phyloP scores from a whole-genome alignment of 257 asterid genomes.

The Petunia secreta region DNA sequence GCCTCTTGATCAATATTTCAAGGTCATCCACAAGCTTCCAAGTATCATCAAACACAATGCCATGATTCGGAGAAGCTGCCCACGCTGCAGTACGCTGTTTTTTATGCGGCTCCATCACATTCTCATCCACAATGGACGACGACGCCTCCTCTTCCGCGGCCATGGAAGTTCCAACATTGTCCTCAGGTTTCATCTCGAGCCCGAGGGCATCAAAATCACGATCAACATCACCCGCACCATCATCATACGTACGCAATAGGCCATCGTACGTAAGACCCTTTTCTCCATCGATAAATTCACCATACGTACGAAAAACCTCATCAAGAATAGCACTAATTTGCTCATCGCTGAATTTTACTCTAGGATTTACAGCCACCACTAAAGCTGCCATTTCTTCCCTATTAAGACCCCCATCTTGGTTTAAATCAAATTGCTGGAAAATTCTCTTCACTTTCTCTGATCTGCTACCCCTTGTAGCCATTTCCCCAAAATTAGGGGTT shows the following conservation, averaged over 20 bases:
- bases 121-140: conserved; percentile 75
- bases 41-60: conserved; percentile 90
- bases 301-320: conserved; percentile 88
- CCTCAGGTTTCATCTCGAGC: conserved; percentile 71
- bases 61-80: conserved; percentile 98
- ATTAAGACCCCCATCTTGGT: conserved; percentile 84
- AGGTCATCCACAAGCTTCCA: conserved; percentile 95
- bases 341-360: conserved; percentile 94
- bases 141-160: conserved; percentile 79
- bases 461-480: conserved; percentile 95
- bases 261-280: conserved; percentile 90
- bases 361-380: conserved; percentile 87
- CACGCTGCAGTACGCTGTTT: conserved; percentile 92
- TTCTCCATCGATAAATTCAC: conserved; percentile 80
- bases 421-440: conserved; percentile 77
- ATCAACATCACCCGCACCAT: conserved; percentile 98
- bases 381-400: conserved; percentile 93
- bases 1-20: conserved; percentile 67
- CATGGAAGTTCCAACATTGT: conserved; percentile 40
- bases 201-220: conserved; percentile 95
- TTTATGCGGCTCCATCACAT: conserved; percentile 86
- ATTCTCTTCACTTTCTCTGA: conserved; percentile 93
- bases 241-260: conserved; percentile 92
- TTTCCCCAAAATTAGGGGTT: conserved; percentile 36
- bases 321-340: conserved; percentile 91